Evolutionary conservation across 2,329 filamentous ascomycete genomes (phyloP).

Genomic region (Botrytis fragariae): DNA sequence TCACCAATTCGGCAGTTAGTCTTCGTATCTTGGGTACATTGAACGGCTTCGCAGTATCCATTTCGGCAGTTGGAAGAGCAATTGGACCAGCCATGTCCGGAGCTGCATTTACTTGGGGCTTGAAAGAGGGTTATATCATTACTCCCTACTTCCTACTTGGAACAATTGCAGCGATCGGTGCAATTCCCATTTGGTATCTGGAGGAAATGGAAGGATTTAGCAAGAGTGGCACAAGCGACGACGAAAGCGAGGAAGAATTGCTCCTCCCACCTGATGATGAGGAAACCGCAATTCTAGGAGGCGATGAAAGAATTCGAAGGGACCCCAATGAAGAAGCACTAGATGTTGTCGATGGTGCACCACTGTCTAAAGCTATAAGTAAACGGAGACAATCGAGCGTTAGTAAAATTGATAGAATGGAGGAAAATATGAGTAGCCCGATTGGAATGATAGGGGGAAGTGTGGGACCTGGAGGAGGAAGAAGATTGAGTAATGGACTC

Average conservation of each 20-base stretch:
- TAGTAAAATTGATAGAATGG: background rate
- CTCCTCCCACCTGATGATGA: slow-evolving; percentile 25
- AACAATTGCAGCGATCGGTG: slow-evolving; percentile 59
- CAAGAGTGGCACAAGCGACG: slow-evolving; percentile 41
- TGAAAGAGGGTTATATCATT: slow-evolving; percentile 72
- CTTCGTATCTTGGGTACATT: slow-evolving; percentile 78
- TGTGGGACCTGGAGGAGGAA: slow-evolving; percentile 36
- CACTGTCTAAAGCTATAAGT: slow-evolving; percentile 10
- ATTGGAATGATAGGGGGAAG: slow-evolving; percentile 35
- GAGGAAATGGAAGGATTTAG: slow-evolving; percentile 69
- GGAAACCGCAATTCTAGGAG: slow-evolving; percentile 26
- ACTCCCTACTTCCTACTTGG: slow-evolving; percentile 80
- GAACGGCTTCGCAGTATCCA: slow-evolving; percentile 85
- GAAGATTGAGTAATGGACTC: slow-evolving; percentile 38
- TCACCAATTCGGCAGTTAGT: slow-evolving; percentile 81
- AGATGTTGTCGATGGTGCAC: slow-evolving; percentile 27
- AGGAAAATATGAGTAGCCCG: slow-evolving; percentile 34
- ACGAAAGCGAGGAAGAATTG: slow-evolving; percentile 28
- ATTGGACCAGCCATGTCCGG: slow-evolving; percentile 74
- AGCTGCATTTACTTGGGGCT: slow-evolving; percentile 70
- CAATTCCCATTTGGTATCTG: slow-evolving; percentile 71
- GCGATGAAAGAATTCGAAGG: slow-evolving; percentile 25
- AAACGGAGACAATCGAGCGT: background rate
- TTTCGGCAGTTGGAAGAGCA: slow-evolving; percentile 77
- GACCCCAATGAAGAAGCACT: slow-evolving; percentile 32